Evolutionary conservation across 345 rosid genomes (phyloP), one percentile per base, ranked within the genome.

Genomic region (Eucalyptus albens): DNA sequence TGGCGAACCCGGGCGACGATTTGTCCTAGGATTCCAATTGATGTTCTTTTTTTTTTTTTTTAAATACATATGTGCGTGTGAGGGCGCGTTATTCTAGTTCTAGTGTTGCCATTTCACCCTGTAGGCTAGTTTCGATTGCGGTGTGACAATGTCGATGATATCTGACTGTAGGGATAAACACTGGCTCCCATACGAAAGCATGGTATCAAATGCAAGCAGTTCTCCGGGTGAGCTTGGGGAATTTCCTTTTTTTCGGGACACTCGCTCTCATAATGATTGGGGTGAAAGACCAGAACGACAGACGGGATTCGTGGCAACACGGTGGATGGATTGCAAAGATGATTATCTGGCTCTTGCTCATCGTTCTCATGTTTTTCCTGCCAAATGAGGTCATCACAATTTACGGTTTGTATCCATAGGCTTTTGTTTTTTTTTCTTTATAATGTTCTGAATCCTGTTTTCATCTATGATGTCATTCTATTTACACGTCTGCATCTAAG

Each of bases 301-400:
- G 89, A 89, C 99, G 98, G 65, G 99, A 98, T 91, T 95, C 99
- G 1, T 95, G 97, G 99, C 99, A 98, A 87, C 99, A 98, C 72
- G 98, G 98, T 21, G 97, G 99, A 88, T 98, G 99, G 99, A 86
- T 92, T 87, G 92, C 95, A n/a, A 98, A 98, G 96, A 97, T 97
- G 95, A 92, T 95, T 14, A 91, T 94, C 85, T 98, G 99, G 99
- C 85, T 94, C 91, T 90, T 98, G 94, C 96, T 98, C 87, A 92
- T 96, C 17, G 91, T 94, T 90, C 98, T 98, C 87, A 96, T 97
- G 99, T 97, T 98, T 93, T 97, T 98, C 91, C 90, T 98, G 87
- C 99, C 98, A 14, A 94, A 96, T 90, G 93, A 92, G 42, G 91
- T 97, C 86, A 86, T 97, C 92, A 90, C 96, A 29, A 42, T 98